Evolutionary conservation across 345 rosid genomes (phyloP), one percentile per base, ranked within the genome.

Genomic region (Euclidium syriacum): DNA sequence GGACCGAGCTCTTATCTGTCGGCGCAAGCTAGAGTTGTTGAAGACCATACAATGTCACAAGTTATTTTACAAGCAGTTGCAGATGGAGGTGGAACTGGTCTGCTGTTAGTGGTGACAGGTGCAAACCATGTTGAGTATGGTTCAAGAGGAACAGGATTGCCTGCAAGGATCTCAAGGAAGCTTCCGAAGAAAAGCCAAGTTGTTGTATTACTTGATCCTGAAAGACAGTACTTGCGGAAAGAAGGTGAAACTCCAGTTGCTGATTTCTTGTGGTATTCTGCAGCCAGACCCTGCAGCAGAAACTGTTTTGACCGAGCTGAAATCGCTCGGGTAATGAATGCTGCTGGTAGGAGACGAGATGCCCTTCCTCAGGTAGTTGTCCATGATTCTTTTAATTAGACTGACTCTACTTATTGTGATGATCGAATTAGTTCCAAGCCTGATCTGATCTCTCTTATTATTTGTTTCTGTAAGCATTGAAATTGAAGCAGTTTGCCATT

Each of bases 221-320:
- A 91, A 72, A 83, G 98, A 62, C 98, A 88, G 54, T 75, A 68
- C 58, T 79, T 91, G 24, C 67, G 90, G 68, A 83, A 88, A 70
- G 95, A 91, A 72, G 98, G 96, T 47, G 98, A 91, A 53, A 79
- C 75, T 65, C 98, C 96, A 18, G 80, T 84, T 14, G 89, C 96
- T 50, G 96, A 91, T 73, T 88, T 91, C 61, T 76, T 91, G 71
- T 86, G 95, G 98, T 91, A 88, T 75, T 88, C 98, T 66, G 95
- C 88, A 0, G 88, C 98, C 58, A 86, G 96, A 69, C 91, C 98
- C 6, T 91, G 98, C 79, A 86, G 75, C 58, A 83, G 98, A 64
- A 91, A 91, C 59, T 91, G 96, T 69, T 88, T 83, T 71, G 98
- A 91, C 64, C 85, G 96, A 60, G 98, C 91, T 55, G 98, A 91